Evolutionary conservation across 2,329 filamentous ascomycete species (phyloP).

Genomic region (Penicillium carneum): DNA sequence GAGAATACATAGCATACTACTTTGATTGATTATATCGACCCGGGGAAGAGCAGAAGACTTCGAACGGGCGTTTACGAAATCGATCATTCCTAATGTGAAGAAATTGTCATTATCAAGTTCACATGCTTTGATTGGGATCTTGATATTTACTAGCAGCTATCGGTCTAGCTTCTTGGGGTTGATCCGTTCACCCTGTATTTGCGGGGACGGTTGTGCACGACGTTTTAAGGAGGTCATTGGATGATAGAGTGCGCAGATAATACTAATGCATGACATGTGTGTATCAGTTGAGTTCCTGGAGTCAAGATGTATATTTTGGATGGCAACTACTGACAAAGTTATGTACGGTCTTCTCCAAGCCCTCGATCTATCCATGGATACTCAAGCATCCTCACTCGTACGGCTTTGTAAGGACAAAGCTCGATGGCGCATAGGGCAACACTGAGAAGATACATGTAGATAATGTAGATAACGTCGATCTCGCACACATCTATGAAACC

Average conservation of each 20-base stretch:
- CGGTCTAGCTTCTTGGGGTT: neutral
- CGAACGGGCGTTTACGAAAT: neutral
- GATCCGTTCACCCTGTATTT: neutral
- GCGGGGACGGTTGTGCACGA: too few relatives aligned
- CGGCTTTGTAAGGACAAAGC: neutral
- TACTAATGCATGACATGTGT: too few relatives aligned
- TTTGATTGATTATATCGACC: neutral
- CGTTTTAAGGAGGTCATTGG: too few relatives aligned
- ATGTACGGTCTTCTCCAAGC: too few relatives aligned
- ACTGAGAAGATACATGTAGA: neutral
- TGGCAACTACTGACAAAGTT: too few relatives aligned
- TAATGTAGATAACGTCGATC: neutral
- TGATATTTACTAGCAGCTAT: neutral
- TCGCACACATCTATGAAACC: neutral
- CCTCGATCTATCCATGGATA: too few relatives aligned
- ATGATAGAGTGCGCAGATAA: too few relatives aligned
- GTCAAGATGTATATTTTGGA: too few relatives aligned
- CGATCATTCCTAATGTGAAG: neutral
- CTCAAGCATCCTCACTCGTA: neutral
- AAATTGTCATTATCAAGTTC: neutral
- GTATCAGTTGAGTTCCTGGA: too few relatives aligned
- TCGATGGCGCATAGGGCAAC: neutral
- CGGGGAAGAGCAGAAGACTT: neutral
- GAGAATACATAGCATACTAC: slow-evolving; percentile 36
- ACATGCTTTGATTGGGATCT: neutral